Conservation (phyloP, 306 rosid genomes). For the Cucurbita ficifolia region DNA sequence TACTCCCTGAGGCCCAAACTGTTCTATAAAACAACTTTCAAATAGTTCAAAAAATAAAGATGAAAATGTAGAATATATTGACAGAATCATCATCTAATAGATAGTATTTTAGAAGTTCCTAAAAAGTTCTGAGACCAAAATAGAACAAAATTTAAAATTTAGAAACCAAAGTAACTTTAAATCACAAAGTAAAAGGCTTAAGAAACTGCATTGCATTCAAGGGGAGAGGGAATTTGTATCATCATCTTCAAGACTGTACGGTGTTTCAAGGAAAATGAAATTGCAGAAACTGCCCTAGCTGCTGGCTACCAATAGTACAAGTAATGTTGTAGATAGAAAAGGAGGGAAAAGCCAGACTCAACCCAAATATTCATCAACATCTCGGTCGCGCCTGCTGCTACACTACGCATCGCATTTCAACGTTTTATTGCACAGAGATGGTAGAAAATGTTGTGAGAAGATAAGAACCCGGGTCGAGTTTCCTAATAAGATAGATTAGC, state of each 20-base stretch:
- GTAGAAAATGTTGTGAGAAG: neutral
- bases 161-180: neutral
- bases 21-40: too few relatives aligned
- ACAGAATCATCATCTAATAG: too few relatives aligned
- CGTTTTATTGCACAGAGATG: neutral
- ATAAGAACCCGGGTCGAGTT: neutral
- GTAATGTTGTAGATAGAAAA: neutral
- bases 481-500: neutral
- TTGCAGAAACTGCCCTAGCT: neutral
- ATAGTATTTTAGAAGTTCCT: too few relatives aligned
- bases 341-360: neutral
- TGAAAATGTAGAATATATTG: too few relatives aligned
- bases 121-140: too few relatives aligned
- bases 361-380: neutral
- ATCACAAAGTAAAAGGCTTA: neutral
- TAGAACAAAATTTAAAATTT: too few relatives aligned
- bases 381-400: neutral
- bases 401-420: neutral
- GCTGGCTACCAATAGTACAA: neutral
- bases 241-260: neutral
- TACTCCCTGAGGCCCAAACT: too few relatives aligned
- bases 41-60: too few relatives aligned
- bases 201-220: neutral
- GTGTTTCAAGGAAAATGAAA: neutral
- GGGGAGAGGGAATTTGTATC: neutral